Evolutionary conservation across 164 flowering plant species (phyloP).

Genomic region (Sedum album): DNA sequence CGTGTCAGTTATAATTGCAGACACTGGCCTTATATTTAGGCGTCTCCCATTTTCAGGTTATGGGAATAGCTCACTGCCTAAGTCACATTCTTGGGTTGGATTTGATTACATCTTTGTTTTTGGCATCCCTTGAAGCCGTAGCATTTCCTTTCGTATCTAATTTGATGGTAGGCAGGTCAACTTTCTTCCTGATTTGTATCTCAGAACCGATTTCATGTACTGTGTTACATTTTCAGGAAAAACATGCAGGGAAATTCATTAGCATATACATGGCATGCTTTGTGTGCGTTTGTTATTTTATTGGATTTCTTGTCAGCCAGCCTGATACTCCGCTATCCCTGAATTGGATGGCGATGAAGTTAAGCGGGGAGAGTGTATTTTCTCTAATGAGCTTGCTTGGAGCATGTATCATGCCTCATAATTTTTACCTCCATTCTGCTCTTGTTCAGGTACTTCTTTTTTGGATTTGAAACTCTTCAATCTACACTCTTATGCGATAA

Average conservation of each 20-base stretch:
- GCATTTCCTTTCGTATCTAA: constrained; percentile 53
- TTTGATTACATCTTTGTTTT: too few relatives aligned
- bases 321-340: too few relatives aligned
- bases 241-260: constrained; percentile 34
- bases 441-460: constrained; percentile 48
- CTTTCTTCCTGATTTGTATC: not conserved
- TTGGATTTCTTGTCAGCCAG: too few relatives aligned
- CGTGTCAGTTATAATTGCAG: not conserved
- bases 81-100: too few relatives aligned
- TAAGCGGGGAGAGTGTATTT: constrained; percentile 79
- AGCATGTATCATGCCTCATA: constrained; percentile 68
- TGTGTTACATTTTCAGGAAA: constrained; percentile 36
- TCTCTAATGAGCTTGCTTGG: constrained; percentile 87
- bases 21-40: not conserved
- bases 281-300: too few relatives aligned
- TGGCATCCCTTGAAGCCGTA: constrained; percentile 46
- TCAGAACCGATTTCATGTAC: not conserved
- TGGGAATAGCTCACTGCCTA: constrained; percentile 81
- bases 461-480: not conserved
- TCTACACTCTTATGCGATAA: too few relatives aligned
- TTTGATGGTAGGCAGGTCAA: constrained; percentile 46
- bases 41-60: constrained; percentile 32
- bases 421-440: too few relatives aligned
- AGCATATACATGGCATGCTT: too few relatives aligned
- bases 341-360: too few relatives aligned